Evolutionary conservation across 2,329 filamentous ascomycete species (phyloP), one percentile per base, ranked within the genome.

Genomic region (Pestalotiopsis fici): DNA sequence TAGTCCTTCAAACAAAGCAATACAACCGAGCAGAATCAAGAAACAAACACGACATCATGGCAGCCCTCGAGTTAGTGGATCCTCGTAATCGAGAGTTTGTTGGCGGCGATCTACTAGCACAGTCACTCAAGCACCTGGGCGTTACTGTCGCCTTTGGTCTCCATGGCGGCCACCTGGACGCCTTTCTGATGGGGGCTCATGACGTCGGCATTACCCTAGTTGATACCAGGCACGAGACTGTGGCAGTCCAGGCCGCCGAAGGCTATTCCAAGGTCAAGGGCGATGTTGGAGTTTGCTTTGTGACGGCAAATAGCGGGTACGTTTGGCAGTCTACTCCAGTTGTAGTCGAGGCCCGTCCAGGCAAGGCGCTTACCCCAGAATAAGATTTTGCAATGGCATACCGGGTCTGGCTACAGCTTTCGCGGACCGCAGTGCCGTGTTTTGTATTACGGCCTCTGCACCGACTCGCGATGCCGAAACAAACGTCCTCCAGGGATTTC

Each of bases 231-330:
- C 83, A 85, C 69, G 82, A 85, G 70, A 83, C 83, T 1, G 80
- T 80, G 15, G 82, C 83, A 13, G 80, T 85, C 2, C 82, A 84
- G 70, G 83, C 82, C 7, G 82, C 82, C 0, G 82, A 84, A 70
- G 79, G 79, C 7, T 84, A 84, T 71, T 75, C 80, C 2, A 83
- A 82, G 69, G 73, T 83, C 57, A 79, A 75, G n/a, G 78, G 78
- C 1, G 81, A 81, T 66, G 77, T 81, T 11, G 83, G 81, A 11
- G 78, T 80, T n/a, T 81, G 79, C 66, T 84, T 85, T 65, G 78
- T 84, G 2, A 84, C 83, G 12, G 82, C 82, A 0, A 84, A 84
- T 63, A 84, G 82, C 68, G 82, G 82, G 82, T 83, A 68, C 66
- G 78, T 69, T 9, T 47, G 25, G 21, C 13, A 35, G 39, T 47